phyloP scores from a whole-genome alignment of 208 protist genomes.

The Porcisia hertigi region DNA sequence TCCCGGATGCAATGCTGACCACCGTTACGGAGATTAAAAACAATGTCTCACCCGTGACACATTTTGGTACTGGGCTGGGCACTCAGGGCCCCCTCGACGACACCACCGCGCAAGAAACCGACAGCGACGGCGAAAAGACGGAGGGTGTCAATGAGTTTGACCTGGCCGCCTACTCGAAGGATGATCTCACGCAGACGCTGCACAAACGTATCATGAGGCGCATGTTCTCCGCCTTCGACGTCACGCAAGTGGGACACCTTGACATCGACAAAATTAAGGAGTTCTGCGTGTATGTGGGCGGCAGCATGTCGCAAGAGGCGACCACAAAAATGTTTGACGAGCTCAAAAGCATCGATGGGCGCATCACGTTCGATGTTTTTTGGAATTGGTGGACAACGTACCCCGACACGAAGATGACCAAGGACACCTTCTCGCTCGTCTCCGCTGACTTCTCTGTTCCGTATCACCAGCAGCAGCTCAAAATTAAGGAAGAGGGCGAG shows the following conservation, averaged over 20 bases:
- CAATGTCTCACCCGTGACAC: constrained; percentile 24
- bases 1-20: constrained; percentile 21
- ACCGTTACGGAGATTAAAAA: constrained; percentile 46
- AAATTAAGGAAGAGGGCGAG: constrained; percentile 78
- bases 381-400: constrained; percentile 84
- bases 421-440: constrained; percentile 82
- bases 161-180: constrained; percentile 81
- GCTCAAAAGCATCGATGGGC: constrained; percentile 46
- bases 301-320: constrained; percentile 41
- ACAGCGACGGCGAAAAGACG: constrained; percentile 1
- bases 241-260: constrained; percentile 78
- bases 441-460: constrained; percentile 88
- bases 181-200: constrained; percentile 68
- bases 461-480: constrained; percentile 91
- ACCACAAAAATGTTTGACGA: constrained; percentile 63
- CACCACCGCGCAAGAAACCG: constrained; percentile 14
- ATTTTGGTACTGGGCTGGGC: constrained; percentile 63
- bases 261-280: constrained; percentile 61
- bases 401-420: constrained; percentile 42
- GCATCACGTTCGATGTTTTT: constrained; percentile 87
- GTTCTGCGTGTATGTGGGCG: constrained; percentile 82
- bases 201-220: constrained; percentile 84
- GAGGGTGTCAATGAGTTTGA: constrained; percentile 72
- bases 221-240: constrained; percentile 91
- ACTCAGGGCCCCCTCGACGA: constrained; percentile 18